Conservation (phyloP, 257 asterid genomes). For the Verbascum thapsus region DNA sequence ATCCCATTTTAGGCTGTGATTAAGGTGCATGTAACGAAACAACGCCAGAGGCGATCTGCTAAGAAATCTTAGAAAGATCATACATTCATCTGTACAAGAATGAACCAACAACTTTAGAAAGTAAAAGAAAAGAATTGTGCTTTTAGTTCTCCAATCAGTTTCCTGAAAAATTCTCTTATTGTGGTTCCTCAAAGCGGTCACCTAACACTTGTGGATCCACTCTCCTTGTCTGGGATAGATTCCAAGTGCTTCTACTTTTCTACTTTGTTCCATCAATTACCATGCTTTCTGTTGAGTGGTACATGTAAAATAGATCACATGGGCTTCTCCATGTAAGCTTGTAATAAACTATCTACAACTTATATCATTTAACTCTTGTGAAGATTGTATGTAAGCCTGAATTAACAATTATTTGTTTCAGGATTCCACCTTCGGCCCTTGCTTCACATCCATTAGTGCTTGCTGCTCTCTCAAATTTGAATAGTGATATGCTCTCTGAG, state of each 20-base stretch:
- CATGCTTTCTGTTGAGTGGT: slow-evolving; percentile 18
- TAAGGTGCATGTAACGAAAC: no score
- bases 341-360: no score
- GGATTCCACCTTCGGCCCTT: slow-evolving; percentile 87
- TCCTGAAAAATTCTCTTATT: slow-evolving; percentile 4
- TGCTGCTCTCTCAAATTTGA: slow-evolving; percentile 90
- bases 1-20: slow-evolving; percentile 4
- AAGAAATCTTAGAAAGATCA: slow-evolving; percentile 18
- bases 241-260: neutral
- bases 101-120: neutral
- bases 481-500: slow-evolving; percentile 73
- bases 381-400: slow-evolving; percentile 27
- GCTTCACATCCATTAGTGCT: slow-evolving; percentile 90
- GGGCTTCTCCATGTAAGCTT: slow-evolving; percentile 22
- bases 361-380: no score
- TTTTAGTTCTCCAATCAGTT: slow-evolving; percentile 21
- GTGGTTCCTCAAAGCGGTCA: slow-evolving; percentile 17
- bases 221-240: slow-evolving; percentile 6
- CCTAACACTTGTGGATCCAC: slow-evolving; percentile 17
- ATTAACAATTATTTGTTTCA: slow-evolving; percentile 48
- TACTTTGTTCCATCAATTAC: neutral
- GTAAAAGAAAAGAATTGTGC: neutral
- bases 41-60: slow-evolving; percentile 13
- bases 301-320: slow-evolving; percentile 24
- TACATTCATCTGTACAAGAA: slow-evolving; percentile 20